Percentiles rank a stretch among this genome's conserved stretches.
phyloP scores from a whole-genome alignment of 2,329 filamentous ascomycete genomes.

The Verruconis gallopava region DNA sequence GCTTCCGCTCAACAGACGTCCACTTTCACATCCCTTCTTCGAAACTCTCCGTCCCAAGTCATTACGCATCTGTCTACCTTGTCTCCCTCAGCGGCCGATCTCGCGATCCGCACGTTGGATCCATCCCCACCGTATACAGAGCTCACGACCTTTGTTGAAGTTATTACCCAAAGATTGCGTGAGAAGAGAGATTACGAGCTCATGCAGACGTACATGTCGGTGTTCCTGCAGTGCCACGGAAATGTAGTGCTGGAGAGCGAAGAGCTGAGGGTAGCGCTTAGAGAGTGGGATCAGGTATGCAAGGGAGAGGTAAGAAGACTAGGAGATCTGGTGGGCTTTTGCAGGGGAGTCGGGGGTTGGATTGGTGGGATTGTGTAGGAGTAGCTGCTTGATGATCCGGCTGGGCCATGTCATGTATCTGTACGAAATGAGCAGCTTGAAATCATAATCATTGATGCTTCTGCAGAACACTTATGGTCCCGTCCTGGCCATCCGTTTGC shows the following conservation, averaged over 20 bases:
- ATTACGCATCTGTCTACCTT: constrained; percentile 69
- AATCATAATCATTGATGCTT: no score
- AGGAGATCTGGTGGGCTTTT: constrained; percentile 6
- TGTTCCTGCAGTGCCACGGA: constrained; percentile 71
- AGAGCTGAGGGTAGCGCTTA: constrained; percentile 6
- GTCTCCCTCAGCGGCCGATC: constrained; percentile 71
- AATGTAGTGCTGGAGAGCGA: constrained; percentile 28
- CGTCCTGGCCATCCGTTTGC: no score
- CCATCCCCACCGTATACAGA: constrained; percentile 47
- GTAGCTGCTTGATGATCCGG: no score
- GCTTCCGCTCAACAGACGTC: constrained; percentile 14
- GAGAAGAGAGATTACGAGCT: constrained; percentile 78
- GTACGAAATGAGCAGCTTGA: no score
- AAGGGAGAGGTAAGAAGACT: constrained; percentile 5
- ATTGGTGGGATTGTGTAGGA: constrained; percentile 7
- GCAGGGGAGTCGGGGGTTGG: constrained; percentile 8
- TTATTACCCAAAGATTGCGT: constrained; percentile 57
- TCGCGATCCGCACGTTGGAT: constrained; percentile 74
- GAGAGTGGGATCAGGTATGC: constrained; percentile 1
- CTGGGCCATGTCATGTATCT: no score
- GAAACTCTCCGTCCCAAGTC: constrained; percentile 40
- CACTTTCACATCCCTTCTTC: constrained; percentile 37
- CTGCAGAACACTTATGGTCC: no score
- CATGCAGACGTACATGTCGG: constrained; percentile 93
- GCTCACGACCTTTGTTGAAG: constrained; percentile 65